phyloP scores from a whole-genome alignment of 2,329 filamentous ascomycete species.

The Capronia americana region DNA sequence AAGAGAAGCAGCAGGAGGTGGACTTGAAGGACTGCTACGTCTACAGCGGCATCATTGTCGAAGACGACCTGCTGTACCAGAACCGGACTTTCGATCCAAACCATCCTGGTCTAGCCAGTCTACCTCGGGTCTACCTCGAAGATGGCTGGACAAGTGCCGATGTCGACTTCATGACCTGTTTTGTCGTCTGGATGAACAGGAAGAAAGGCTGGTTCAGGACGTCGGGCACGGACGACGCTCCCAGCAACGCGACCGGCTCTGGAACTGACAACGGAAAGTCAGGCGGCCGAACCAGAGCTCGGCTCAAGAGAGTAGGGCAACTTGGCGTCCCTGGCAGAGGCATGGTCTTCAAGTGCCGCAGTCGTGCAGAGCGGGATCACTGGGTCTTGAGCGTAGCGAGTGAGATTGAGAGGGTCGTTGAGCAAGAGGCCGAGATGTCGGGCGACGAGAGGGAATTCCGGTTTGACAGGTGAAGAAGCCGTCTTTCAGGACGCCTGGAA shows the following conservation, averaged over 20 bases:
- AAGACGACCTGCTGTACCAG: slow-evolving; percentile 61
- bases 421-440: slow-evolving; percentile 28
- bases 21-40: slow-evolving; percentile 69
- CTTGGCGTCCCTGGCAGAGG: slow-evolving; percentile 66
- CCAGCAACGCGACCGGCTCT: neutral
- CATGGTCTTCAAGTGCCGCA: slow-evolving; percentile 70
- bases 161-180: slow-evolving; percentile 41
- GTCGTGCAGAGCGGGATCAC: slow-evolving; percentile 68
- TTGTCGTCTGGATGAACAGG: slow-evolving; percentile 40
- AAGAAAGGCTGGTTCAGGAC: slow-evolving; percentile 39
- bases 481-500: neutral
- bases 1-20: slow-evolving; percentile 65
- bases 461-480: slow-evolving; percentile 26
- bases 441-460: slow-evolving; percentile 33
- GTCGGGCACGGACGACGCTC: slow-evolving; percentile 41
- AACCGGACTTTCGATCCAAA: slow-evolving; percentile 43
- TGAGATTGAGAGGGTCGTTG: slow-evolving; percentile 63
- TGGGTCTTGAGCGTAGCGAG: slow-evolving; percentile 71
- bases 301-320: slow-evolving; percentile 64
- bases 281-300: slow-evolving; percentile 31
- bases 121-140: slow-evolving; percentile 43
- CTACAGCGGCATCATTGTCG: slow-evolving; percentile 68
- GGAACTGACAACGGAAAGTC: slow-evolving; percentile 8
- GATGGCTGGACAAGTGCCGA: slow-evolving; percentile 41
- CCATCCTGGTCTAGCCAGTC: slow-evolving; percentile 34